Conservation (phyloP, 179 eudicot species). For the Carnegiea gigantea region DNA sequence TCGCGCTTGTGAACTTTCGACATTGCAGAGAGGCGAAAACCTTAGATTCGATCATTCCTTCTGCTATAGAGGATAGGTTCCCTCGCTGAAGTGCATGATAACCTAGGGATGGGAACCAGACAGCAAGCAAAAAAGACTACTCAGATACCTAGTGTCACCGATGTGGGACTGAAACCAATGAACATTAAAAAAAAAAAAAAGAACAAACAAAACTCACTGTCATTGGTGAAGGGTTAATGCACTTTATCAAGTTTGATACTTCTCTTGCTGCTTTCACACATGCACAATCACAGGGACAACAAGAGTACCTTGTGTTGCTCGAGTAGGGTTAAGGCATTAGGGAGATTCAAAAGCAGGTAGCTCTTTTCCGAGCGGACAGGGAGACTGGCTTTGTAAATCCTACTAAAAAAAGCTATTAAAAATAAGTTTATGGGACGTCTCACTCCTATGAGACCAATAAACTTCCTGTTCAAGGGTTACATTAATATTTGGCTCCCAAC, state of each 20-base stretch:
- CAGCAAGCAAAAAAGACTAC: slow-evolving; percentile 68
- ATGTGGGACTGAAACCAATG: slow-evolving; percentile 82
- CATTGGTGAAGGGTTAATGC: slow-evolving; percentile 91
- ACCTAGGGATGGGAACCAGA: slow-evolving; percentile 55
- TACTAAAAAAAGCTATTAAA: no score
- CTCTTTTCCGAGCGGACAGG: no score
- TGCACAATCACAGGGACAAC: neutral
- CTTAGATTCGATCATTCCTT: slow-evolving; percentile 82
- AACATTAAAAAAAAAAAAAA: slow-evolving; percentile 60
- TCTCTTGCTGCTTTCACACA: no score
- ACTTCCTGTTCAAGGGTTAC: no score
- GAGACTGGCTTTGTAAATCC: no score
- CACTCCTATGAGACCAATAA: no score
- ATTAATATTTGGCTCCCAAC: no score
- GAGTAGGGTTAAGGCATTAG: no score
- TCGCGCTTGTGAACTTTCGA: slow-evolving; percentile 82
- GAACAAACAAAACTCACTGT: no score
- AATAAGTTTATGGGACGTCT: no score
- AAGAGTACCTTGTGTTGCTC: no score
- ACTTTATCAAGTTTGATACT: slow-evolving; percentile 77
- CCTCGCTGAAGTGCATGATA: slow-evolving; percentile 58
- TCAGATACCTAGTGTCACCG: slow-evolving; percentile 83
- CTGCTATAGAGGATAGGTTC: slow-evolving; percentile 70
- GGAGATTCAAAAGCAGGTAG: no score
- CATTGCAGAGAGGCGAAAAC: slow-evolving; percentile 71